Conservation (phyloP, 1,284 basidiomycete species). For the Lignosus rhinocerotis region DNA sequence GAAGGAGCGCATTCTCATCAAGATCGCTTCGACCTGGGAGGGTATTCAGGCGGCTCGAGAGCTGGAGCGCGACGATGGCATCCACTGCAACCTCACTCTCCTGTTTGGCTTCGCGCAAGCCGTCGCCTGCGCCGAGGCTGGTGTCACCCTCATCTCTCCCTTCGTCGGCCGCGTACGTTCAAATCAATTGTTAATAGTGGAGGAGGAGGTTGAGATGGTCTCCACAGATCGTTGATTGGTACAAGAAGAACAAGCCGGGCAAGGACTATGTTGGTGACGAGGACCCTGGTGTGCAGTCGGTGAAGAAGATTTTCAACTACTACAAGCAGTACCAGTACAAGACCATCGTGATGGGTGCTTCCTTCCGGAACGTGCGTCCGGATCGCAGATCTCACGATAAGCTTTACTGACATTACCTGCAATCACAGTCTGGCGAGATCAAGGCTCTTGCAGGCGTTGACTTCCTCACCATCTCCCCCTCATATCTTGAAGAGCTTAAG, state of each 20-base stretch:
- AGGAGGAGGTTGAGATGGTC: conserved; percentile 4
- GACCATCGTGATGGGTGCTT: conserved; percentile 99
- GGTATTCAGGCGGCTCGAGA: conserved; percentile 98
- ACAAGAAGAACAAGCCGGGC: conserved; percentile 86
- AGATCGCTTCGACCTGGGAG: conserved; percentile 99
- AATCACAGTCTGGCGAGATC: conserved; percentile 81
- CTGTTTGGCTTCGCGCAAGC: conserved; percentile 99
- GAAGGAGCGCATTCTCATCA: conserved; percentile 96
- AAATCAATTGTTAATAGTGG: conserved; percentile 14
- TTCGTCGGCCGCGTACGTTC: conserved; percentile 91
- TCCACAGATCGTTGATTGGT: conserved; percentile 90
- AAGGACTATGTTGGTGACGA: conserved; percentile 84
- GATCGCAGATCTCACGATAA: not conserved
- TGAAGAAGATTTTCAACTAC: conserved; percentile 98
- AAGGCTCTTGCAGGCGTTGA: conserved; percentile 82
- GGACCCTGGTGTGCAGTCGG: conserved; percentile 97
- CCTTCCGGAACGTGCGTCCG: conserved; percentile 88
- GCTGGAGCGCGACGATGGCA: conserved; percentile 89
- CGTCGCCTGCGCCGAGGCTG: conserved; percentile 97
- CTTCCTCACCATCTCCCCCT: conserved; percentile 94
- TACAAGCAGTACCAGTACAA: conserved; percentile 99
- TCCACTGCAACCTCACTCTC: conserved; percentile 99
- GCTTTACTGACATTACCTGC: conserved; percentile 19
- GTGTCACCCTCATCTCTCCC: conserved; percentile 97
- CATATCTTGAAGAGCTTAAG: conserved; percentile 91